Base-by-base conservation (phyloP, 345 rosid species). In the Aegle marmelos region DNA sequence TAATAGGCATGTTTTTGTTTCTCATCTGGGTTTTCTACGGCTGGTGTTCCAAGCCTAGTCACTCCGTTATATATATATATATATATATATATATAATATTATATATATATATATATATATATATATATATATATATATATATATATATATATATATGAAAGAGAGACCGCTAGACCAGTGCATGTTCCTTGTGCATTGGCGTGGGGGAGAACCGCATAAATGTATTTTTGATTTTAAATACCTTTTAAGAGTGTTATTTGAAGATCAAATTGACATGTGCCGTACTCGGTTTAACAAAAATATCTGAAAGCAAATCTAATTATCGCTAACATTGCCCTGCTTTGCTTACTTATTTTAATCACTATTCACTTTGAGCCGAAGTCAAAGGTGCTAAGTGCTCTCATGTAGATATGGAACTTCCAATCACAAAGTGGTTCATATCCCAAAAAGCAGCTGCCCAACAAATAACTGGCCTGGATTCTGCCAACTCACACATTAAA, bases 401-500 rank as follows among this genome's bases (percentile, higher is more conserved):
- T 6, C 21, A 4, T 10, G 14, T 21, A 1, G 3, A 8, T 13
- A 5, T 9, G 57, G 56, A 45, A 27, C 36, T 69, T 45, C 56
- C 39, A 28, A 45, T 50, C 16, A 28, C 25, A 28, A 28, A 21
- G 39, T 21, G 60, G 59, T 27, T 7, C 14, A 8, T 14, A 9
- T 5, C 30, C 27, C 37, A 0, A 50, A 53, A 64, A 48, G 48
- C 68, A 41, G 30, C 39, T 19, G 13, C 39, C 25, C 27, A 53
- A 39, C 7, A 33, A 69, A 10, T 72, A 33, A 79, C 37, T 82
- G 90, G 86, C 37, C 59, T 64, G 50, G 39, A 68, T 65, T 33
- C 30, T 54, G 84, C 79, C 87, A 82, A 80, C 34, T 85, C 87
- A 59, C 25, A 68, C 70, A 22, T 69, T 75, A 81, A 78, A 48